phyloP scores from a whole-genome alignment of 371 early-diverging fungal genomes.

The Lichtheimia corymbifera region DNA sequence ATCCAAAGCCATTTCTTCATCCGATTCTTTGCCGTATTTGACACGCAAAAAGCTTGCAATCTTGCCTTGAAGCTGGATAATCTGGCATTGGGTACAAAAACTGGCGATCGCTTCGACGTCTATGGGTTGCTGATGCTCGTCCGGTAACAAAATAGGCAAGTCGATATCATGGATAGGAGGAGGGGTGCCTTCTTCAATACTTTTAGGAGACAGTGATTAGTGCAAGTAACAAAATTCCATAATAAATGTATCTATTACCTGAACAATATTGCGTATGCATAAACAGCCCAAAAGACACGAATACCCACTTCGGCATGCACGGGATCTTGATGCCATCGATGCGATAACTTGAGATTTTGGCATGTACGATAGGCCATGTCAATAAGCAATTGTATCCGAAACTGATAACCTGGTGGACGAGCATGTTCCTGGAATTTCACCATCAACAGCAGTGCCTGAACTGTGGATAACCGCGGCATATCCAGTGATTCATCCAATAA shows the following conservation, averaged over 20 bases:
- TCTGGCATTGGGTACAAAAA: neutral
- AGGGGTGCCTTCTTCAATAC: neutral
- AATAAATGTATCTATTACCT: neutral
- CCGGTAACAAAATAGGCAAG: neutral
- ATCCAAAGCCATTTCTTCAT: neutral
- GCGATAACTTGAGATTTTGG: constrained; percentile 24
- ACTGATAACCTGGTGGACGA: constrained; percentile 38
- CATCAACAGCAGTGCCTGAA: constrained; percentile 39
- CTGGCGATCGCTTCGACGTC: constrained; percentile 7
- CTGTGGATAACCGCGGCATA: constrained; percentile 36
- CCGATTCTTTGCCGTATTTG: constrained; percentile 3
- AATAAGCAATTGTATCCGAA: constrained; percentile 30
- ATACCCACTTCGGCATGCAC: neutral
- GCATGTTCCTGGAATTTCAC: constrained; percentile 39
- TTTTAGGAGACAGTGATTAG: neutral
- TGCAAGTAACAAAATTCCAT: neutral
- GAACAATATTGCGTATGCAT: neutral
- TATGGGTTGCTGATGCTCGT: constrained; percentile 16
- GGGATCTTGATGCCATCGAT: constrained; percentile 3
- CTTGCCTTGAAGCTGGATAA: constrained; percentile 5
- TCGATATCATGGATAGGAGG: neutral
- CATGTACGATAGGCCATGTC: constrained; percentile 34
- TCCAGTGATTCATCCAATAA: constrained; percentile 33
- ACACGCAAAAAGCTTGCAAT: neutral
- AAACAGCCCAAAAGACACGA: constrained; percentile 19